Evolutionary conservation across 768 basidiomycete species (phyloP), one percentile per base, ranked within the genome.

Genomic region (Tulasnella sp.): DNA sequence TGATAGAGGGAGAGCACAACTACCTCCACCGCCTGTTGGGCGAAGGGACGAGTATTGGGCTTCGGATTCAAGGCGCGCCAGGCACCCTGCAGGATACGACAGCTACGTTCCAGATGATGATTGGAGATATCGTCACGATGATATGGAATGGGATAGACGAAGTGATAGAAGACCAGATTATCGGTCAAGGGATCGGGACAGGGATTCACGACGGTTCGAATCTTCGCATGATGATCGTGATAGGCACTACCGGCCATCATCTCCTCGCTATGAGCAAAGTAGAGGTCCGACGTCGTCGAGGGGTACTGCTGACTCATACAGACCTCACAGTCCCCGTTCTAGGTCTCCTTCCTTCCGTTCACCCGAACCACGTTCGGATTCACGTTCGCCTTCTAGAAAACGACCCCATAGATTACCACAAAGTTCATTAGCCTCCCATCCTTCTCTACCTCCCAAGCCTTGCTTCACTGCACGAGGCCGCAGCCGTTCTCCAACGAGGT

Each of bases 231-330:
- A 45, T 10, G 43, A 45, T 28, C 43, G 43, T 8, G 43, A 45
- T 25, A 20, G 47, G 33, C 35, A 35, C 28, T 49, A 42, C 33
- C 39, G 47, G 5, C 47, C 47, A 6, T 49, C 47, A 37, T 37
- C 47, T 10, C 31, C 34, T 13, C 32, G 27, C 24, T 25, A 22
- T 45, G 24, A 16, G 19, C 29, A 46, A n/a, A 46, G 45, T 25
- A 20, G 27, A 16, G 19, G 39, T 25, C 45, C 45, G n/a, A n/a
- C n/a, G n/a, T n/a, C n/a, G n/a, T n/a, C n/a, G n/a, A n/a, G n/a
- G n/a, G n/a, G n/a, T n/a, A n/a, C n/a, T n/a, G n/a, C n/a, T n/a
- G n/a, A n/a, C n/a, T n/a, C n/a, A n/a, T n/a, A n/a, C n/a, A n/a
- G n/a, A n/a, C n/a, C n/a, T n/a, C n/a, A n/a, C n/a, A n/a, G n/a